Percentiles rank a stretch among this genome's conserved stretches.
phyloP scores from a whole-genome alignment of 106 monocot species.

The Allium cepa region DNA sequence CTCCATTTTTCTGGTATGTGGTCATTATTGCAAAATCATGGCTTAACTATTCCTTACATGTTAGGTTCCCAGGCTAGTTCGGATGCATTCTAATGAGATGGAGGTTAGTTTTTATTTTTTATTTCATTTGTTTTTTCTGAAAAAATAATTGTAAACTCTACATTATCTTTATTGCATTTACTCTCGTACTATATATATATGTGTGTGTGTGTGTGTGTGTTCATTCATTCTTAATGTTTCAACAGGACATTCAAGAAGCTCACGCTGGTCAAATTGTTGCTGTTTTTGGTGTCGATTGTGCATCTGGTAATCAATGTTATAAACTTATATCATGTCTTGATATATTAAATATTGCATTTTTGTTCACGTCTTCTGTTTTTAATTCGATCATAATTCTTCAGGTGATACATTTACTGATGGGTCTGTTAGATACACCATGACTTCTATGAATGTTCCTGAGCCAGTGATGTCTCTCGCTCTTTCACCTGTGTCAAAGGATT shows the following conservation, averaged over 20 bases:
- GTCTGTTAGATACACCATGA: constrained; percentile 93
- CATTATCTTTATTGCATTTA: too few species aligned
- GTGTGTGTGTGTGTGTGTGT: not conserved
- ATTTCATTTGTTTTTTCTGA: not conserved
- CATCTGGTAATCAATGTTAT: constrained; percentile 48
- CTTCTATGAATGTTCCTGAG: constrained; percentile 99
- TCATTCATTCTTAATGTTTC: constrained; percentile 3
- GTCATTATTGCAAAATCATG: too few species aligned
- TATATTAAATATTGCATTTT: too few species aligned
- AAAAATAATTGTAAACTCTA: not conserved
- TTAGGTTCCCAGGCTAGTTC: constrained; percentile 94
- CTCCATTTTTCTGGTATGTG: too few species aligned
- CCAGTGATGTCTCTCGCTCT: constrained; percentile 99
- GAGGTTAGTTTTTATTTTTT: constrained; percentile 43
- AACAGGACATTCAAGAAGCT: constrained; percentile 97
- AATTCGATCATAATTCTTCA: constrained; percentile 18
- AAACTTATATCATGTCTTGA: too few species aligned
- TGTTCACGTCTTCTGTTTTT: not conserved
- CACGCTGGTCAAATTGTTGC: constrained; percentile 99
- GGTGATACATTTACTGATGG: constrained; percentile 99
- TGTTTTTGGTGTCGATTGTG: constrained; percentile 99
- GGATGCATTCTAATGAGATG: constrained; percentile 98
- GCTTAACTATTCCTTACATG: not conserved
- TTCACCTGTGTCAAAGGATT: constrained; percentile 95
- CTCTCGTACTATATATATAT: not conserved